These are phyloP conservation scores for Colletotrichum brevisporum DNA, from an alignment of 2,329 filamentous ascomycete species.

Conservation along the genomic window DNA sequence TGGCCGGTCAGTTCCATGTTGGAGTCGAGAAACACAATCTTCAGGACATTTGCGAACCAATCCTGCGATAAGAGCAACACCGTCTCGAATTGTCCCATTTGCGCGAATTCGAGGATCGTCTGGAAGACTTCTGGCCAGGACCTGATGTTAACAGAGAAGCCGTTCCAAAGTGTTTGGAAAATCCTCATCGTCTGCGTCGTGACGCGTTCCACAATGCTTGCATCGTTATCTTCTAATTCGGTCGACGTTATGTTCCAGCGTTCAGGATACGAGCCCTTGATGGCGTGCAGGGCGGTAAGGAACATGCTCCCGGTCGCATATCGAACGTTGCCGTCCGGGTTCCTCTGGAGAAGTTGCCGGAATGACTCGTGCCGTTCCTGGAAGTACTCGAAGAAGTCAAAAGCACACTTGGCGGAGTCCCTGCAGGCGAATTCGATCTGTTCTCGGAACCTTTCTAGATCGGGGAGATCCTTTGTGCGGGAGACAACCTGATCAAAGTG, in stretches of 20 bases:
- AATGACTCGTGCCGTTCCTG: conserved; percentile 67
- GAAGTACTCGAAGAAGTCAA: conserved; percentile 75
- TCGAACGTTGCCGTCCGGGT: conserved; percentile 70
- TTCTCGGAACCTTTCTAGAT: conserved; percentile 70
- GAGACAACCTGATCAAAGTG: conserved; percentile 84
- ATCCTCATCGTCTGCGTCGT: conserved; percentile 44
- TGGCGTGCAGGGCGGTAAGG: conserved; percentile 63
- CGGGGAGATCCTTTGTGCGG: conserved; percentile 76
- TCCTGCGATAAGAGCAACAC: conserved; percentile 71
- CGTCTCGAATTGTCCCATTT: conserved; percentile 71
- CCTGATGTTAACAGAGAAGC: conserved; percentile 72
- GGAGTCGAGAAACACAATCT: conserved; percentile 73
- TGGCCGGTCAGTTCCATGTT: conserved; percentile 65
- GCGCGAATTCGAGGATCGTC: conserved; percentile 76
- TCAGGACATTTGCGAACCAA: conserved; percentile 71
- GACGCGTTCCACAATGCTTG: conserved; percentile 30
- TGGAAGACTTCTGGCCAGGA: conserved; percentile 85
- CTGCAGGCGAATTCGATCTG: conserved; percentile 64
- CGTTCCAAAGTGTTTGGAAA: conserved; percentile 71
- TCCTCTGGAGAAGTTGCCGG: conserved; percentile 75
- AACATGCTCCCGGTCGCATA: conserved; percentile 65
- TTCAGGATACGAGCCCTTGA: conserved; percentile 64
- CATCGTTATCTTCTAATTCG: conserved; percentile 45
- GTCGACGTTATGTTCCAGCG: conserved; percentile 57
- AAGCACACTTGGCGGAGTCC: conserved; percentile 68